A percentile compares a stretch with the other conserved stretches of the same genome.
These are phyloP conservation scores for Lichtheimia ornata DNA, from an alignment of 371 early-diverging fungal species.

Conservation along the genomic window DNA sequence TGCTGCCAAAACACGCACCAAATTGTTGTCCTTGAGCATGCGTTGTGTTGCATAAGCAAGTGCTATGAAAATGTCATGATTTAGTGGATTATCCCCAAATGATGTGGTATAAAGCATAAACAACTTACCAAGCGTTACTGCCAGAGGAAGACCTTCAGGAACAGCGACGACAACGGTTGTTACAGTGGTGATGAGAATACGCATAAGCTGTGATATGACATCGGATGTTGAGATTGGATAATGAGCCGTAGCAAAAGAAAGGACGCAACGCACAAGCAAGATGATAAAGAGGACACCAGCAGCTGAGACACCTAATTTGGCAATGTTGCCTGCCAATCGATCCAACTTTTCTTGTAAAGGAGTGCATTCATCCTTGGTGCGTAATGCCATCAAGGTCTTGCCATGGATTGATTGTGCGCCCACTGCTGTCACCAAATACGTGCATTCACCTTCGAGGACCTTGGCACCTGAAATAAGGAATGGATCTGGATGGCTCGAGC, in stretches of 20 bases:
- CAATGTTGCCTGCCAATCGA: conserved; percentile 67
- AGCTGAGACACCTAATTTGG: conserved; percentile 69
- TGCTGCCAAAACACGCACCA: conserved; percentile 85
- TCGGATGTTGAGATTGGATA: conserved; percentile 26
- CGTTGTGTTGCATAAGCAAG: conserved; percentile 78
- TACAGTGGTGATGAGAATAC: conserved; percentile 69
- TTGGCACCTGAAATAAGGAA: conserved; percentile 77
- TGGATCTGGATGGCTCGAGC: conserved; percentile 43
- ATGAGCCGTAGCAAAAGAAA: conserved; percentile 22
- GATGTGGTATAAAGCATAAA: not conserved
- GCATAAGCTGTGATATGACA: conserved; percentile 49
- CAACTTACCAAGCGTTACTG: conserved; percentile 66
- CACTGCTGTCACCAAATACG: conserved; percentile 66
- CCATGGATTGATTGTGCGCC: conserved; percentile 77
- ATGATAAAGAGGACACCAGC: conserved; percentile 66
- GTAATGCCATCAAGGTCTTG: conserved; percentile 73
- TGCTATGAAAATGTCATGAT: conserved; percentile 42
- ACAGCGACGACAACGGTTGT: conserved; percentile 80
- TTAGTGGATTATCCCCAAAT: not conserved
- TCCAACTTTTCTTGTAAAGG: conserved; percentile 74
- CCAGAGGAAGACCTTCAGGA: conserved; percentile 82
- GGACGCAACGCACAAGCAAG: conserved; percentile 61
- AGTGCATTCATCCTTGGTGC: conserved; percentile 58
- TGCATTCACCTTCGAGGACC: conserved; percentile 78
- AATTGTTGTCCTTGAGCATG: conserved; percentile 90